Conservation (phyloP, 208 protist species). For the Acanthamoeba royreba region DNA sequence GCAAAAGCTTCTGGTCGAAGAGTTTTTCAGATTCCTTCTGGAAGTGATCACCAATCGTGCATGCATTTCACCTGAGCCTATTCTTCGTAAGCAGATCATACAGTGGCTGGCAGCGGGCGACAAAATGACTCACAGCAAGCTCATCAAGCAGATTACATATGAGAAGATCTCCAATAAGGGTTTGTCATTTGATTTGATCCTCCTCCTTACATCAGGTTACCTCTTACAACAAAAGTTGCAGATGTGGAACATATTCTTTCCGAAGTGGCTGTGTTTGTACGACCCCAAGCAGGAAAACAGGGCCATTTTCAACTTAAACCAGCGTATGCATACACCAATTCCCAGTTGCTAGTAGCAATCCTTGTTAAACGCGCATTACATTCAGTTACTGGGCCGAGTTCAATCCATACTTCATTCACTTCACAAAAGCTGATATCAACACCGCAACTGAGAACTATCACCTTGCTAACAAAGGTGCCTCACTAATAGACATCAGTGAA, state of each 20-base stretch:
- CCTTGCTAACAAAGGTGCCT: not conserved
- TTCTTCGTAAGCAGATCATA: slow-evolving; percentile 1
- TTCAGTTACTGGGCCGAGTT: slow-evolving; percentile 25
- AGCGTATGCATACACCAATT: not conserved
- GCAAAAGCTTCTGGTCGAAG: not conserved
- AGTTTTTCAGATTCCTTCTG: not conserved
- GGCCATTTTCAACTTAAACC: slow-evolving; percentile 17
- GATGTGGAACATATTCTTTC: not conserved
- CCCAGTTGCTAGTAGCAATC: too few species aligned
- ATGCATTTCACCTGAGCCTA: not conserved
- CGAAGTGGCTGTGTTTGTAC: not conserved
- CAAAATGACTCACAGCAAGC: not conserved
- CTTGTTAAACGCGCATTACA: too few species aligned
- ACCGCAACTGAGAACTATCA: slow-evolving; percentile 14
- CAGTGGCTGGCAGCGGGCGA: slow-evolving; percentile 12
- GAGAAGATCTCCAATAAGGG: not conserved
- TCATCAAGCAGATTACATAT: slow-evolving; percentile 13
- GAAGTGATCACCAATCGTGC: not conserved
- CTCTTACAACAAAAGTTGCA: not conserved
- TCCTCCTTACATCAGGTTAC: not conserved
- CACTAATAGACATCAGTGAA: too few species aligned
- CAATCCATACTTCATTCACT: slow-evolving; percentile 24
- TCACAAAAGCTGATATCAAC: not conserved
- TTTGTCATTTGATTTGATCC: not conserved
- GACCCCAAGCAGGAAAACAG: slow-evolving; percentile 19